Evolutionary conservation across 768 basidiomycete genomes (phyloP).

Genomic region (Ephemerocybe angulata): DNA sequence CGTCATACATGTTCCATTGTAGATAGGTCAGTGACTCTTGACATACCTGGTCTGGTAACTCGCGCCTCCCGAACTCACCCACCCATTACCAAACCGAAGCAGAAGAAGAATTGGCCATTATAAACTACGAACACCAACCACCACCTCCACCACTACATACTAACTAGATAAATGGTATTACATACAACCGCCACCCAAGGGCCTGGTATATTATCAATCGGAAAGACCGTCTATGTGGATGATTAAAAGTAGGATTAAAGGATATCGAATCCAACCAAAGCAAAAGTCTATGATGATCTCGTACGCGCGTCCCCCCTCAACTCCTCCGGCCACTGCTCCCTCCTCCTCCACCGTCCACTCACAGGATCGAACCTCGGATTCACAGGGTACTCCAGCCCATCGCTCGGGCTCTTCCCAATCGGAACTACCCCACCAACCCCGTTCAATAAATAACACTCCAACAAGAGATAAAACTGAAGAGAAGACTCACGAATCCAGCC

Average conservation of each 20-base stretch:
- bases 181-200: no score
- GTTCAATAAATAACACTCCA: background rate
- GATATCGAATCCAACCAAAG: background rate
- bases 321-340: constrained; percentile 68
- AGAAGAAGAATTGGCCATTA: no score
- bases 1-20: no score
- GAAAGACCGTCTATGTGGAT: background rate
- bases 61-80: no score
- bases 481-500: constrained; percentile 77
- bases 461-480: constrained; percentile 5
- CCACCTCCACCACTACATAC: no score
- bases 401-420: constrained; percentile 41
- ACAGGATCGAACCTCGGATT: constrained; percentile 70
- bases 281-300: background rate
- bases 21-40: no score
- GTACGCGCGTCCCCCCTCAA: constrained; percentile 23
- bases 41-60: no score
- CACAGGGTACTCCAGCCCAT: constrained; percentile 60
- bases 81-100: no score
- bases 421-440: constrained; percentile 40
- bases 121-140: no score
- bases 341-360: constrained; percentile 60
- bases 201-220: background rate
- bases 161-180: no score
- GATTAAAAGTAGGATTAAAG: background rate